Evolutionary conservation across 1,139 yeast species (phyloP), one percentile per base, ranked within the genome.

Genomic region (Candida sp.): DNA sequence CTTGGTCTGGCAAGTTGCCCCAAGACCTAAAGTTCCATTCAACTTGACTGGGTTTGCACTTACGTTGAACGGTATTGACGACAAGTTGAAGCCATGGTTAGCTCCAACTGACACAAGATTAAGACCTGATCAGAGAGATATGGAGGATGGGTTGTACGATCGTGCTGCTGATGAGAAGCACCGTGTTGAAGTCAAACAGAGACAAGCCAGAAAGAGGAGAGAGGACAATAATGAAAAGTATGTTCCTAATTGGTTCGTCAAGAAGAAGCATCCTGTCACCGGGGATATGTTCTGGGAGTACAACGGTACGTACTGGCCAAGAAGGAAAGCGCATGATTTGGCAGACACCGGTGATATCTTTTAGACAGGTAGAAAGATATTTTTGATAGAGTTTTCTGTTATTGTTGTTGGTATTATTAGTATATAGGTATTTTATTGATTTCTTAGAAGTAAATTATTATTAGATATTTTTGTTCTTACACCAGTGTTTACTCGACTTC

Each of bases 91-190:
- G 56, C 75, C 80, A 25, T 88, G 88, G 84, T 60, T 94, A 44
- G 87, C 98, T 0, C 96, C 94, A 31, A 90, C 97, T 0, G 99
- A 94, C 67, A 90, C 98, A 0, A 81, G 99, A 65, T 76, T 91
- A 58, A 83, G 99, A 67, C 99, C 99, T 0, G 99, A 94, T 72
- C 99, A 94, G 72, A 81, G 98, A 54, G 98, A 97, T 4, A 96
- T 96, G 99, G 99, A 94, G 67, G 92, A 92, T 58, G 99, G 98
- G n/a, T 70, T 81, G 44, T 96, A 94, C 62, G 98, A 93, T 61
- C 77, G 80, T 26, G 99, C 99, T 0, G 84, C 96, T 12, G 80
- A 78, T n/a, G 96, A 92, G 59, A 94, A 96, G 73, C 83, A 83
- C 56, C 77, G 96, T 46, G 90, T 94, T 4, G 99, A 94, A 66